Conservation (phyloP, 208 protist species). For the Herpetomonas samuelpessoai region DNA sequence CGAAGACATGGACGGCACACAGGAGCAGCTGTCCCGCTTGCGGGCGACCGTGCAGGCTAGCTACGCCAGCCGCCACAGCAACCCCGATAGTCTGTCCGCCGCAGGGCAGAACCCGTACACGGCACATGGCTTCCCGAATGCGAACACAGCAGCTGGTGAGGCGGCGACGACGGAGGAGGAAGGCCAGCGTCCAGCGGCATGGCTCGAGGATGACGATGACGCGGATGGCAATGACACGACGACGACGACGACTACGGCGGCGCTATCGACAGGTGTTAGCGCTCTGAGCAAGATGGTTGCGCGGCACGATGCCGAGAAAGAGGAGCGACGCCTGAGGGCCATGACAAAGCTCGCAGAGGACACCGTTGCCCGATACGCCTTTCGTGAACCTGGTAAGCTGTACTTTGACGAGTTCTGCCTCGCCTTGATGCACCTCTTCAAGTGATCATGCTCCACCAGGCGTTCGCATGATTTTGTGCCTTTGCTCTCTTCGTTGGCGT, state of each 20-base stretch:
- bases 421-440: constrained; percentile 50
- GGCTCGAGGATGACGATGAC: too few species aligned
- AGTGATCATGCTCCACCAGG: too few species aligned
- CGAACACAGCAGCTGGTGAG: background rate
- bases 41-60: constrained; percentile 15
- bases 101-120: too few species aligned
- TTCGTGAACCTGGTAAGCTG: constrained; percentile 29
- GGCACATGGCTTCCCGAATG: background rate
- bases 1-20: constrained; percentile 31
- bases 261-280: background rate
- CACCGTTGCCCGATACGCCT: constrained; percentile 31
- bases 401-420: constrained; percentile 73
- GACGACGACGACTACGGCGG: background rate
- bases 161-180: background rate
- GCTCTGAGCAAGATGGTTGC: constrained; percentile 1
- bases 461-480: too few species aligned
- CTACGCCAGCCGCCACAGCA: background rate
- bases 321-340: constrained; percentile 13
- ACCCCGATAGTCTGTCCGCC: background rate
- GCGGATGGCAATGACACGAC: background rate
- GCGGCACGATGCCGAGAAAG: constrained; percentile 17
- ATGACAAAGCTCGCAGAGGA: constrained; percentile 19
- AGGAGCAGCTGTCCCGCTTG: constrained; percentile 17
- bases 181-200: too few species aligned
- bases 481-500: too few species aligned